phyloP scores from a whole-genome alignment of 2,329 filamentous ascomycete genomes.

The Aschersonia sp. region DNA sequence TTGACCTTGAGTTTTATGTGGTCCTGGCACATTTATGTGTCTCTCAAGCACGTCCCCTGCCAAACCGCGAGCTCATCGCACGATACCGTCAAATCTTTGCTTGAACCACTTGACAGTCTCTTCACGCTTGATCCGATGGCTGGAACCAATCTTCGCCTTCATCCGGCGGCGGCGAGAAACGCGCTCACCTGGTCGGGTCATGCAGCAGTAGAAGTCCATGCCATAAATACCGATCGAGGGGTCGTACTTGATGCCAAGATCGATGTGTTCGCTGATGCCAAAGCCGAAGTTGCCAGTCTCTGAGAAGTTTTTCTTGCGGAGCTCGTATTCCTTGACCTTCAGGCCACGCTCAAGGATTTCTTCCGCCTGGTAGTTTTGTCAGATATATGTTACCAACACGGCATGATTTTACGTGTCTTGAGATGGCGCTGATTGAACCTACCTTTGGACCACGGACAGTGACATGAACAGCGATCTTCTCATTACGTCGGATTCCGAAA shows the following conservation, averaged over 20 bases:
- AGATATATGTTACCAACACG: conserved; percentile 9
- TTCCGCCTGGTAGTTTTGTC: conserved; percentile 50
- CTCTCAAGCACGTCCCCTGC: not conserved
- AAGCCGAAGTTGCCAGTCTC: conserved; percentile 99
- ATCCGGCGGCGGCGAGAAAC: conserved; percentile 87
- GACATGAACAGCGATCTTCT: conserved; percentile 99
- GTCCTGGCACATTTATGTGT: not conserved
- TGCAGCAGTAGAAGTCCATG: conserved; percentile 99
- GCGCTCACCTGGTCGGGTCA: conserved; percentile 98
- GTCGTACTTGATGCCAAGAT: conserved; percentile 99
- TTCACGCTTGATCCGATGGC: conserved; percentile 83
- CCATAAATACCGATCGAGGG: conserved; percentile 97
- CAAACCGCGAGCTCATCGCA: conserved; percentile 56
- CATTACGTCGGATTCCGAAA: conserved; percentile 99
- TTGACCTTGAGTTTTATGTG: too few species aligned
- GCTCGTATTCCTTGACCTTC: conserved; percentile 99
- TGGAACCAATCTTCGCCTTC: conserved; percentile 73
- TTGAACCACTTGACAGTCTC: conserved; percentile 98
- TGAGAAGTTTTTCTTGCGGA: conserved; percentile 98
- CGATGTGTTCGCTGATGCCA: conserved; percentile 99
- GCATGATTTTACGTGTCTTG: not conserved
- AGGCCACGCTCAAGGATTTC: conserved; percentile 99
- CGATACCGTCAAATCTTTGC: conserved; percentile 89
- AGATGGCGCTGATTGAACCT: conserved; percentile 7
- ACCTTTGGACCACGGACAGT: conserved; percentile 90